Evolutionary conservation across 1,284 basidiomycete genomes (phyloP).

Genomic region (Kalmanozyma brasiliensis): DNA sequence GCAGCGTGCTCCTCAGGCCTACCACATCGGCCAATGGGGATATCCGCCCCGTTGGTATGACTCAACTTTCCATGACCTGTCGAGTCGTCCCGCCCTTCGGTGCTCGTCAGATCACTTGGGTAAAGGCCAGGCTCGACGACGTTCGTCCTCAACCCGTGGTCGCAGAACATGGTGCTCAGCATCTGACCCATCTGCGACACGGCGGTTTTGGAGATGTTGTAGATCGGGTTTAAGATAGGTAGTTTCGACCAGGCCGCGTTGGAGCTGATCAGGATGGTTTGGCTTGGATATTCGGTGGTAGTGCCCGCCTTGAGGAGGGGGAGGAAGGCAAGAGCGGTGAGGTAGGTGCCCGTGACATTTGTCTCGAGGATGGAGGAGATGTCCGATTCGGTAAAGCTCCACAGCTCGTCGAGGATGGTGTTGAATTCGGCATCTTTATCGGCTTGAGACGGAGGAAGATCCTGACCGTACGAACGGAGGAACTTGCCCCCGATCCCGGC

Average conservation of each 20-base stretch:
- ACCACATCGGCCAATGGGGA: constrained; percentile 45
- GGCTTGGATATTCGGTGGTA: constrained; percentile 12
- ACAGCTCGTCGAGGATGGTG: constrained; percentile 37
- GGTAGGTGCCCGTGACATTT: constrained; percentile 47
- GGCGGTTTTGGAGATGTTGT: constrained; percentile 52
- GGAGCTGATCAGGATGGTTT: constrained; percentile 44
- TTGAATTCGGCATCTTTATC: constrained; percentile 25
- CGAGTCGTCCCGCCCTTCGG: constrained; percentile 6
- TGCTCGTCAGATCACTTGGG: constrained; percentile 36
- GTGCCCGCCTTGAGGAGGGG: constrained; percentile 30
- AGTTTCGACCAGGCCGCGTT: constrained; percentile 51
- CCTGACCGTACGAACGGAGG: constrained; percentile 28
- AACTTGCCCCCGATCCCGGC: constrained; percentile 38
- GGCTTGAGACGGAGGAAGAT: background rate
- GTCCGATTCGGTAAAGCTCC: constrained; percentile 34
- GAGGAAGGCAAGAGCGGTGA: constrained; percentile 36
- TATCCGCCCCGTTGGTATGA: constrained; percentile 51
- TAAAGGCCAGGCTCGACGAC: constrained; percentile 48
- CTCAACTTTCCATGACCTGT: constrained; percentile 34
- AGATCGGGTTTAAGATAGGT: constrained; percentile 52
- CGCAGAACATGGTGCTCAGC: constrained; percentile 37
- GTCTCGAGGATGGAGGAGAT: constrained; percentile 27
- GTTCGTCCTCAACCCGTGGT: constrained; percentile 32
- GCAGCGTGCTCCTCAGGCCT: constrained; percentile 38
- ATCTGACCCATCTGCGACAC: constrained; percentile 43